phyloP scores from a whole-genome alignment of 306 rosid species.

The Pueraria montana region DNA sequence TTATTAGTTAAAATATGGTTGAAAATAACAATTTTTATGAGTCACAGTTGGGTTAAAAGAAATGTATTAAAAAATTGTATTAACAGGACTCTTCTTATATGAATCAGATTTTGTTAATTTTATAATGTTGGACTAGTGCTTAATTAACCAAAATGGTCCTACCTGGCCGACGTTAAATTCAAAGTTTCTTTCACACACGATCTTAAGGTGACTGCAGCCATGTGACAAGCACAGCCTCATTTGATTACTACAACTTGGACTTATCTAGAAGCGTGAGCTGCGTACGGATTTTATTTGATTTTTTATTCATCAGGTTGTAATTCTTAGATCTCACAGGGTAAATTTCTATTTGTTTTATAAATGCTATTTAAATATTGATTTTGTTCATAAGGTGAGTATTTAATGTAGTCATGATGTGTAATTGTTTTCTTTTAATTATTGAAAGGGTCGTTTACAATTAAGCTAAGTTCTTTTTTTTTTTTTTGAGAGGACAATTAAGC shows the following conservation, averaged over 20 bases:
- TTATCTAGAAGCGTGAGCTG: neutral
- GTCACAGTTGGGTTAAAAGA: too few species aligned
- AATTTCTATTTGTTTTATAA: neutral
- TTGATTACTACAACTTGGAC: constrained; percentile 38
- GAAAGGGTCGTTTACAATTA: too few species aligned
- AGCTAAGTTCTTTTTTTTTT: too few species aligned
- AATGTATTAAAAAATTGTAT: too few species aligned
- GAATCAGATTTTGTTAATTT: constrained; percentile 16
- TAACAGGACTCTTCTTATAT: neutral
- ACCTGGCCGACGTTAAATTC: constrained; percentile 7
- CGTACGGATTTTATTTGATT: neutral
- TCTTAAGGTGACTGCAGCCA: constrained; percentile 39
- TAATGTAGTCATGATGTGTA: neutral
- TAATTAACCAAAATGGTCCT: constrained; percentile 26
- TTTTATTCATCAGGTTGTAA: neutral
- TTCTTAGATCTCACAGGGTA: neutral
- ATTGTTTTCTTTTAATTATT: neutral
- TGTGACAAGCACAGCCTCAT: constrained; percentile 24
- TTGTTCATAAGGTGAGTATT: neutral
- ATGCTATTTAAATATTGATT: neutral
- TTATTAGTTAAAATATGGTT: too few species aligned
- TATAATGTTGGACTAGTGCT: neutral
- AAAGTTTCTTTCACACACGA: constrained; percentile 42
- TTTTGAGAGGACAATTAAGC: too few species aligned
- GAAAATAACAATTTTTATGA: too few species aligned